A percentile compares a stretch with the other conserved stretches of the same genome.
phyloP scores from a whole-genome alignment of 257 asterid species.

The Solanum appendiculatum region DNA sequence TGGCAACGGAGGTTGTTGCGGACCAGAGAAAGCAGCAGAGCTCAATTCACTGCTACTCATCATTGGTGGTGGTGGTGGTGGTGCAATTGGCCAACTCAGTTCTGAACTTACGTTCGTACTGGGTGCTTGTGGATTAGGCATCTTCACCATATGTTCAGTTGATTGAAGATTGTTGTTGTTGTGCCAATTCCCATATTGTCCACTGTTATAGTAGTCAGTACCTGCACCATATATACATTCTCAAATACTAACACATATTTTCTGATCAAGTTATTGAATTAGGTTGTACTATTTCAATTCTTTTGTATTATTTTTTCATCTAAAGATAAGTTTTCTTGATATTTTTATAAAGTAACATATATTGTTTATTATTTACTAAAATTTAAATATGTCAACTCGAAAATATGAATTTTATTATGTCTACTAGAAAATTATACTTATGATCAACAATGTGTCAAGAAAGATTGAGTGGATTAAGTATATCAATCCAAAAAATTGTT shows the following conservation, averaged over 20 bases:
- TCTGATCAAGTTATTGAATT: no score
- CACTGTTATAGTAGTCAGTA: conserved; percentile 19
- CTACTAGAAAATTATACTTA: no score
- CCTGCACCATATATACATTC: conserved; percentile 1
- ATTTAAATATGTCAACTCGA: no score
- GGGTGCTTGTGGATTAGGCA: conserved; percentile 29
- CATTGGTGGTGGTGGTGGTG: conserved; percentile 83
- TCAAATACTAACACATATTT: conserved; percentile 38
- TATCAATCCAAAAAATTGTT: no score
- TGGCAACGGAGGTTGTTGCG: conserved; percentile 26
- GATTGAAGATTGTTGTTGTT: conserved; percentile 10
- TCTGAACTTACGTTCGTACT: conserved; percentile 65
- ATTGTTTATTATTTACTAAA: no score
- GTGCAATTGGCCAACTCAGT: conserved; percentile 47
- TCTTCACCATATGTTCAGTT: conserved; percentile 28
- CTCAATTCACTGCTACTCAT: conserved; percentile 52
- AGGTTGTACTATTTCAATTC: no score
- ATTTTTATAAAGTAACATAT: no score
- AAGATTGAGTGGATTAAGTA: no score
- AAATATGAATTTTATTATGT: no score
- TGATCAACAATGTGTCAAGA: no score
- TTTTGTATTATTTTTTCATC: no score
- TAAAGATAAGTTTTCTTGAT: no score
- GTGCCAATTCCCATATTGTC: conserved; percentile 36
- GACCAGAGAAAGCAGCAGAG: conserved; percentile 57